Conservation (phyloP, 768 basidiomycete species). For the Flagelloscypha sp. region DNA sequence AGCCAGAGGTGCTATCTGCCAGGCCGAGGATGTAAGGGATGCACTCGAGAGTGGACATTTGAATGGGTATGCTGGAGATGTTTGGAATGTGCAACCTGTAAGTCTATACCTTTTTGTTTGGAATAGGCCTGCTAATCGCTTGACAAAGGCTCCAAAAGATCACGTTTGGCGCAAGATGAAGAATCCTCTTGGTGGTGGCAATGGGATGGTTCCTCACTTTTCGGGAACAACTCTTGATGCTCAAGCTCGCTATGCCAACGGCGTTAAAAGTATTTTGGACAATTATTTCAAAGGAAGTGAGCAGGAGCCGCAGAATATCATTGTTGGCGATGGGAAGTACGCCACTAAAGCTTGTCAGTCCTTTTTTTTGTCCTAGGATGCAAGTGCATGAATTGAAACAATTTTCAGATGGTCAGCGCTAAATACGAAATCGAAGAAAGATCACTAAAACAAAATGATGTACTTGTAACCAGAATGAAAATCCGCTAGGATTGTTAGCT, state of each 20-base stretch:
- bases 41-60: conserved; percentile 75
- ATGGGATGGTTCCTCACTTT: conserved; percentile 87
- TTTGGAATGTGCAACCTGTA: conserved; percentile 79
- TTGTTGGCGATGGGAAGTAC: conserved; percentile 58
- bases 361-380: neutral
- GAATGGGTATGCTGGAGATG: conserved; percentile 55
- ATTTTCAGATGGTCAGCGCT: neutral
- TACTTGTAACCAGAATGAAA: no score
- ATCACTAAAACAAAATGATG: no score
- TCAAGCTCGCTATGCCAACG: conserved; percentile 76
- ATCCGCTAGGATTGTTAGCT: conserved; percentile 11
- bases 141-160: conserved; percentile 75
- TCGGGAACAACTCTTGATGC: conserved; percentile 88
- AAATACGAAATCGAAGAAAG: no score
- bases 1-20: conserved; percentile 86
- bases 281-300: conserved; percentile 56
- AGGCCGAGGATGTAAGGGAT: conserved; percentile 69
- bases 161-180: conserved; percentile 81
- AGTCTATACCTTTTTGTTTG: conserved; percentile 1
- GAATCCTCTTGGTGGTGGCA: conserved; percentile 76
- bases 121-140: no score
- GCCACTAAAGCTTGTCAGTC: conserved; percentile 38
- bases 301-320: conserved; percentile 77
- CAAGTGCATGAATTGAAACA: no score
- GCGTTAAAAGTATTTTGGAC: conserved; percentile 60